These are phyloP conservation scores for Meripilus lineatus DNA, from an alignment of 1,284 basidiomycete genomes.

Conservation along the genomic window DNA sequence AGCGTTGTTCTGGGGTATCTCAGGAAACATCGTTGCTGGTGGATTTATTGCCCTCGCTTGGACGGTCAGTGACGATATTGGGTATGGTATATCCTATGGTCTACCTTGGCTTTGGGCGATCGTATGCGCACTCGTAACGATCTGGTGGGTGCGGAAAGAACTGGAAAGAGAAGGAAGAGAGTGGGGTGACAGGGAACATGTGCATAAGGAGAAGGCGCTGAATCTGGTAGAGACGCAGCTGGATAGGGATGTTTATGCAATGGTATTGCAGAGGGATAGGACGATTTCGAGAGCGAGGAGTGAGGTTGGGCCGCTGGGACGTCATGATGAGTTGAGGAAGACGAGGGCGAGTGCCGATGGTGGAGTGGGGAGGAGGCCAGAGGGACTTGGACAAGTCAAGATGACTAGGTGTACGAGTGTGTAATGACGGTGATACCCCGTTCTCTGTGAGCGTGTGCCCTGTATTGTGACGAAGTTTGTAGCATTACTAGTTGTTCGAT, in stretches of 20 bases:
- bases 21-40: constrained; percentile 20
- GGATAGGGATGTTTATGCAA: constrained; percentile 8
- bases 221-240: constrained; percentile 11
- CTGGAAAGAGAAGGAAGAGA: constrained; percentile 18
- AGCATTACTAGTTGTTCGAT: no score
- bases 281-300: no score
- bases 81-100: constrained; percentile 27
- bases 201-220: constrained; percentile 10
- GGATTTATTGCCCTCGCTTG: constrained; percentile 24
- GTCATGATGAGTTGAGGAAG: no score
- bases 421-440: no score
- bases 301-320: no score
- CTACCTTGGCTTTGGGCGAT: constrained; percentile 30
- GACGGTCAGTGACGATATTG: constrained; percentile 23
- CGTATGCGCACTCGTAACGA: constrained; percentile 14
- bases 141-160: constrained; percentile 17
- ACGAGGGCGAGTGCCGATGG: no score
- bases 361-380: no score
- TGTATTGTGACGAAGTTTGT: no score
- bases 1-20: constrained; percentile 24
- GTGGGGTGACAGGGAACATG: constrained; percentile 16
- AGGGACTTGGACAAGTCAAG: no score
- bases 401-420: no score
- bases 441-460: no score
- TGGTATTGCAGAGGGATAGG: constrained; percentile 7